Conservation (phyloP, 2,329 filamentous ascomycete genomes). For the Xylariaceae sp. region DNA sequence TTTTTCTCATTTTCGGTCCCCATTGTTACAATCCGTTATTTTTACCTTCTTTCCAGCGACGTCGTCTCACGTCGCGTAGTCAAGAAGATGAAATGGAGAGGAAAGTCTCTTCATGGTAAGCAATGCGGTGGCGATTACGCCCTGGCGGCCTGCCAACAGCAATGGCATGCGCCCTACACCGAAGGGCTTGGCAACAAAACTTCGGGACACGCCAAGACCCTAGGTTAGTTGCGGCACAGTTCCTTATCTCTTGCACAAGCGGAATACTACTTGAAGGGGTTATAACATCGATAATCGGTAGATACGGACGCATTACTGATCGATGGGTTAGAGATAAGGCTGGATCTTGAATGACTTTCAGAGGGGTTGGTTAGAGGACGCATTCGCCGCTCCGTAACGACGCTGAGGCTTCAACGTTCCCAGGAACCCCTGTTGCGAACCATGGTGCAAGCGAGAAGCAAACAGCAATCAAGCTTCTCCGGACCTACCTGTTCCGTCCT, state of each 20-base stretch:
- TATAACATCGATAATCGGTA: too few species aligned
- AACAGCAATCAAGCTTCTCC: too few species aligned
- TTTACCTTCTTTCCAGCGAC: not conserved
- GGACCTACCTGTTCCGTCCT: too few species aligned
- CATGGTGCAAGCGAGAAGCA: too few species aligned
- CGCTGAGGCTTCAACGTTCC: not conserved
- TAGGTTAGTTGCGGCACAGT: not conserved
- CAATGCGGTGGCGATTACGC: not conserved
- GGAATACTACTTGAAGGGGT: too few species aligned
- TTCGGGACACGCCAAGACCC: not conserved
- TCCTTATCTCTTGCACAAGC: not conserved
- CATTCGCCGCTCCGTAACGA: not conserved
- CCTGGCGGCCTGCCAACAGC: too few species aligned
- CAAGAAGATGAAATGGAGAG: not conserved
- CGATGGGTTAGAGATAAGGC: too few species aligned
- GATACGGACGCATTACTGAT: too few species aligned
- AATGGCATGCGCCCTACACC: too few species aligned
- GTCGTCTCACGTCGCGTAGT: not conserved
- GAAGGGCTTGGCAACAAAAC: not conserved
- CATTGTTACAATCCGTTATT: conserved; percentile 11
- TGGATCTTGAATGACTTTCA: too few species aligned
- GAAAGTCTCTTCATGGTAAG: not conserved
- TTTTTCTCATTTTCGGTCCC: conserved; percentile 11
- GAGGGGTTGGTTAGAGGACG: too few species aligned
- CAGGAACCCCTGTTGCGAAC: not conserved